phyloP scores from a whole-genome alignment of 2,329 filamentous ascomycete genomes.

The Tolypocladium amazonense region DNA sequence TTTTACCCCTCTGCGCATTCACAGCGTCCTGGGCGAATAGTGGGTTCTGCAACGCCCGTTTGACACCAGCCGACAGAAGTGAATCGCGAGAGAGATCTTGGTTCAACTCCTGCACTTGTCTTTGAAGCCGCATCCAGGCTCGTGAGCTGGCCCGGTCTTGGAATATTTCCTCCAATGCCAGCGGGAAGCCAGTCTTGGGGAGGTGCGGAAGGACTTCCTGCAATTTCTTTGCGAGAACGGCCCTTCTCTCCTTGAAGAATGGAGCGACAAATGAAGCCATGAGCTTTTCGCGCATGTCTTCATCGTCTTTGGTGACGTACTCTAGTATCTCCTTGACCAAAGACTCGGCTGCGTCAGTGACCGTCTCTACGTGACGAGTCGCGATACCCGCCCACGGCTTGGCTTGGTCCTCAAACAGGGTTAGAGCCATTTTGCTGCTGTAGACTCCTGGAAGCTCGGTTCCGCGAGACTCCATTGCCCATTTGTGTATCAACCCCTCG shows the following conservation, averaged over 20 bases:
- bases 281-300: not conserved
- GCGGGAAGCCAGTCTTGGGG: not conserved
- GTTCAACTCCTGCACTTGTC: not conserved
- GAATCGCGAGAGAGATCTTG: not conserved
- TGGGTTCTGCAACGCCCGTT: not conserved
- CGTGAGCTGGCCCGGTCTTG: not conserved
- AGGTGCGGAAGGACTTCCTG: not conserved
- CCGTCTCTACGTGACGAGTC: not conserved
- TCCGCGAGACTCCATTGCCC: constrained; percentile 12
- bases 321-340: constrained; percentile 2
- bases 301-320: not conserved
- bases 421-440: constrained; percentile 45
- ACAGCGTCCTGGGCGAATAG: not conserved
- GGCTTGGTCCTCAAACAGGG: constrained; percentile 51
- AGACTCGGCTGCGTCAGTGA: not conserved
- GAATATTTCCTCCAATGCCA: not conserved
- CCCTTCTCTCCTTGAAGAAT: not conserved
- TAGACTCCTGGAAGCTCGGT: constrained; percentile 51
- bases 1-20: not conserved
- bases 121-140: not conserved
- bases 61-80: not conserved
- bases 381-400: constrained; percentile 40
- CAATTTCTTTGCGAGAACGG: not conserved
- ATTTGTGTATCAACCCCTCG: constrained; percentile 7
- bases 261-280: not conserved